Evolutionary conservation across 2,329 filamentous ascomycete species (phyloP), one percentile per base, ranked within the genome.

Genomic region (Fusarium zealandicum): DNA sequence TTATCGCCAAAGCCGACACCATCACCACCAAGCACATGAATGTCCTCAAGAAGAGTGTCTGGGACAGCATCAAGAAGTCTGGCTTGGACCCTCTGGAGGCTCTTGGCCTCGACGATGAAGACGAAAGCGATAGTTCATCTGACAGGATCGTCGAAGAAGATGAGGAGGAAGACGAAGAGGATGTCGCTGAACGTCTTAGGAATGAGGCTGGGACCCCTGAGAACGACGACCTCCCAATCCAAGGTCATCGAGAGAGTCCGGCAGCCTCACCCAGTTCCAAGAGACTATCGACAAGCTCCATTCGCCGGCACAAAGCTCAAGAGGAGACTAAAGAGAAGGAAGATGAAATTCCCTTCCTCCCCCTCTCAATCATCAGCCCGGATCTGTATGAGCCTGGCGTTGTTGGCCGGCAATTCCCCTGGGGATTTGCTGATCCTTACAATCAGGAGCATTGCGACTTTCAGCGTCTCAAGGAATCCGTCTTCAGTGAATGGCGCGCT

Each of bases 1-100:
- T 99, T 53, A 93, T 99, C 69, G 90, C 92, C 71, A 99, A 99
- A 76, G 93, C 95, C 32, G 95, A 99, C 72, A 97, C 93, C 12
- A 90, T 98, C 66, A 98, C 95, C n/a, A 88, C 90, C 0, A 89
- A 90, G 46, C 95, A 99, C 75, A 98, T 98, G 95, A 81, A 85
- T 38, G 88, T 91, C 67, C 83, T 99, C 63, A 97, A 97, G 80
- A 92, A 89, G 75, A 88, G 89, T 11, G 93, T 99, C 28, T 96
- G 90, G 86, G 86, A 91, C 47, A 93, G 90, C 65, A 81, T 99
- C 59, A 93, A 95, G 76, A 87, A 86, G 68, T 88, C 92, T 12
- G 90, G 90, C 62, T 81, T 99, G 48, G 93, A 99, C 69, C 93
- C 93, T 3, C 79, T 99, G 20, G 92, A 96, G 72, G 86, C 90